These are phyloP conservation scores for Rhizopogon rudus DNA, from an alignment of 768 basidiomycete genomes.

Conservation along the genomic window DNA sequence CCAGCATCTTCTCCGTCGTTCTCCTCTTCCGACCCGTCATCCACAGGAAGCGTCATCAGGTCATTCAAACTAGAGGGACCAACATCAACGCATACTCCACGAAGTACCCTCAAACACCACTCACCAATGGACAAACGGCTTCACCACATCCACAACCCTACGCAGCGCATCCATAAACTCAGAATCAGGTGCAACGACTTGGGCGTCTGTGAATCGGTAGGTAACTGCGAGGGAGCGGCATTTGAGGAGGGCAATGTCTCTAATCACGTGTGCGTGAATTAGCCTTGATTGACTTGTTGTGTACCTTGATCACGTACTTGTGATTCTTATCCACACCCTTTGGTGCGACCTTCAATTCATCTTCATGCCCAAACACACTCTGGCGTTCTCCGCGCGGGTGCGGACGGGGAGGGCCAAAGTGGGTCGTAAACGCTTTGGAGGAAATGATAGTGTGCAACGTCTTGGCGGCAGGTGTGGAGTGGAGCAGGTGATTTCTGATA, in stretches of 20 bases:
- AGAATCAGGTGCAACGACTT: slow-evolving; percentile 49
- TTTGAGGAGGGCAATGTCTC: slow-evolving; percentile 90
- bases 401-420: slow-evolving; percentile 70
- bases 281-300: neutral
- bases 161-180: slow-evolving; percentile 64
- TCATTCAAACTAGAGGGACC: slow-evolving; percentile 55
- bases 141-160: slow-evolving; percentile 47
- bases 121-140: slow-evolving; percentile 79
- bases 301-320: slow-evolving; percentile 35
- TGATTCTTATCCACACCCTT: slow-evolving; percentile 87
- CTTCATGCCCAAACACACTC: slow-evolving; percentile 84
- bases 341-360: slow-evolving; percentile 86
- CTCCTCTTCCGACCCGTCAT: slow-evolving; percentile 18
- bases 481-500: slow-evolving; percentile 56
- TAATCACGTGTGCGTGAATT: slow-evolving; percentile 19
- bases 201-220: slow-evolving; percentile 65
- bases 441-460: slow-evolving; percentile 67
- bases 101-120: slow-evolving; percentile 10
- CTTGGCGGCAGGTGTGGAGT: slow-evolving; percentile 34
- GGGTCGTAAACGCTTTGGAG: slow-evolving; percentile 60
- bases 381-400: slow-evolving; percentile 56
- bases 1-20: neutral
- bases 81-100: neutral
- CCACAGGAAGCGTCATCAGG: slow-evolving; percentile 54
- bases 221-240: slow-evolving; percentile 45